Conservation (phyloP, 2,329 filamentous ascomycete genomes). For the Sarocladium oryzae region DNA sequence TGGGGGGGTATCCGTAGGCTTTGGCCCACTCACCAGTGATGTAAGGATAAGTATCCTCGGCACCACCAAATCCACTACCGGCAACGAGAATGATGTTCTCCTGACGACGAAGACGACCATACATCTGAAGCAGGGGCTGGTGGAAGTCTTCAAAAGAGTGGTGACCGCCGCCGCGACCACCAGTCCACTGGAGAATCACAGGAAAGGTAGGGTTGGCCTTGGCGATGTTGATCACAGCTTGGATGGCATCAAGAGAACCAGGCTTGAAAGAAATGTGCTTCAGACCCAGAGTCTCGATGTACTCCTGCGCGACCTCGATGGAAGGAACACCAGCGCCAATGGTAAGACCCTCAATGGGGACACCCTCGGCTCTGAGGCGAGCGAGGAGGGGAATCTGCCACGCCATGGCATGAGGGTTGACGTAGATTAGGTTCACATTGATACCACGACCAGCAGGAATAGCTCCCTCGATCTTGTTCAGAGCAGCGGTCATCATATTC, state of each 20-base stretch:
- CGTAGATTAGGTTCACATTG: constrained; percentile 84
- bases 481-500: constrained; percentile 73
- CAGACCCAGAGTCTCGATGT: constrained; percentile 85
- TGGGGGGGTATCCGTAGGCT: constrained; percentile 78
- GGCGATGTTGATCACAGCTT: constrained; percentile 85
- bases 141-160: constrained; percentile 97
- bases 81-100: constrained; percentile 85
- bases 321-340: constrained; percentile 93
- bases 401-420: constrained; percentile 80
- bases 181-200: constrained; percentile 92
- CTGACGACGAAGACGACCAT: constrained; percentile 76
- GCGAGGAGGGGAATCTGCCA: constrained; percentile 88
- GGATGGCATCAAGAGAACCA: constrained; percentile 80
- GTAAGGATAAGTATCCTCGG: constrained; percentile 88
- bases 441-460: constrained; percentile 85
- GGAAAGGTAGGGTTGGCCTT: constrained; percentile 92
- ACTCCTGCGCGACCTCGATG: constrained; percentile 86
- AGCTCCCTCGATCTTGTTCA: constrained; percentile 75
- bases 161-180: constrained; percentile 86
- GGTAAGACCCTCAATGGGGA: constrained; percentile 85
- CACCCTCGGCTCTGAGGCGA: constrained; percentile 73
- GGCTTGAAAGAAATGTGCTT: constrained; percentile 96
- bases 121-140: constrained; percentile 85
- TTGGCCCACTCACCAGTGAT: constrained; percentile 84
- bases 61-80: constrained; percentile 84